phyloP scores from a whole-genome alignment of 805 yeast genomes.

The Candida vartiovaarae region DNA sequence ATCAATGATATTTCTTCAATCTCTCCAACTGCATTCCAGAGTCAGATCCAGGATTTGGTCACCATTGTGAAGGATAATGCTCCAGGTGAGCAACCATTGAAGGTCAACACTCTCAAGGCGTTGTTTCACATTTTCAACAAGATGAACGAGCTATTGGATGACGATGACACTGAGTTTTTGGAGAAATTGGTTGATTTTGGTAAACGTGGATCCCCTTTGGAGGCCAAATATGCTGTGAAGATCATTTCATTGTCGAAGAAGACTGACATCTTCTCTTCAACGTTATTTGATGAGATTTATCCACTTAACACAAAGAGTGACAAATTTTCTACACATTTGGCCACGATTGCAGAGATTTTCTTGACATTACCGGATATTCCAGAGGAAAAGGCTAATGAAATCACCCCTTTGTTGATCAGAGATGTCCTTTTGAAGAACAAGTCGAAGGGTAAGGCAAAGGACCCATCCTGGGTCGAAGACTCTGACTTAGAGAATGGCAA shows the following conservation, averaged over 20 bases:
- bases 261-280: conserved; percentile 33
- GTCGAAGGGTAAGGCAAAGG: conserved; percentile 26
- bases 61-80: conserved; percentile 27
- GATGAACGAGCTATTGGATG: conserved; percentile 41
- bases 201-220: conserved; percentile 44
- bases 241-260: conserved; percentile 42
- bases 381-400: conserved; percentile 47
- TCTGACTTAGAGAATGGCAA: conserved; percentile 28
- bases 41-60: conserved; percentile 47
- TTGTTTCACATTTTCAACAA: conserved; percentile 50
- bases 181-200: conserved; percentile 42
- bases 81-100: conserved; percentile 18
- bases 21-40: conserved; percentile 58
- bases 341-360: conserved; percentile 55
- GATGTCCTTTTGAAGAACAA: conserved; percentile 52
- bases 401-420: conserved; percentile 54
- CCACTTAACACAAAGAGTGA: conserved; percentile 39
- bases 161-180: conserved; percentile 33
- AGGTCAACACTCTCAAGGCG: conserved; percentile 42
- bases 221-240: conserved; percentile 60
- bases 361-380: conserved; percentile 39
- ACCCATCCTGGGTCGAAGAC: conserved; percentile 42
- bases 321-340: conserved; percentile 46
- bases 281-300: conserved; percentile 35
- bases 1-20: conserved; percentile 52